Base-by-base conservation (phyloP, 768 basidiomycete genomes). In the Russula virescens region DNA sequence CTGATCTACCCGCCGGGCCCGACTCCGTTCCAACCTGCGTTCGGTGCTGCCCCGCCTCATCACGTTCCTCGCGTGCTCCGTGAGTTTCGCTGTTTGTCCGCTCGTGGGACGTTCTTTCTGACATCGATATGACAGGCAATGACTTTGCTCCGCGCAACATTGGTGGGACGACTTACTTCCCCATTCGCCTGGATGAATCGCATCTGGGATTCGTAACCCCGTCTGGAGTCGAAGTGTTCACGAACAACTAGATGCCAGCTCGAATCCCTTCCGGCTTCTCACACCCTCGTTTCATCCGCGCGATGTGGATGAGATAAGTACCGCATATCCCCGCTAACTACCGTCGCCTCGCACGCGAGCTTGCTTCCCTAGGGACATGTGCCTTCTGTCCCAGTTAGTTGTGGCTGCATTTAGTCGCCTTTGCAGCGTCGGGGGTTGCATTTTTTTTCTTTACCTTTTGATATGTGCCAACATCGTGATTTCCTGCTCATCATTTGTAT, bases 151-250 rank as follows among this genome's bases (percentile, higher is more conserved):
- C 62, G 26, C 58, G 58, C 10, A 49, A 18, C 6, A 25, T 64
- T 28, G 63, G 63, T 16, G 63, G 63, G 53, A 64, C 63, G 18
- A 64, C 63, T 0, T 64, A 64, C 47, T 64, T 64, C 16, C 63
- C 63, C 2, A 60, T 64, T 52, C 63, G 47, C 28, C 34, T 64
- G 19, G 63, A 40, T 28, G 19, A n/a, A 1, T 31, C 28, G 4
- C 58, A 47, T 35, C 7, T 60, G 28, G 63, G 63, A 49, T 64
- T 50, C 48, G 47, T 64, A 19, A 64, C 63, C 9, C 63, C 45
- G 18, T 35, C 19, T 7, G 63, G 63, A 19, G 57, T 64, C 25
- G 38, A 64, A 40, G 58, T 64, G 5, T 64, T 64, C 42, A 38
- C 38, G 6, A 25, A 19, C 16, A 5, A 43, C 10, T 63, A 58